Conservation (phyloP, 768 basidiomycete species). For the Naganishia friedmannii region DNA sequence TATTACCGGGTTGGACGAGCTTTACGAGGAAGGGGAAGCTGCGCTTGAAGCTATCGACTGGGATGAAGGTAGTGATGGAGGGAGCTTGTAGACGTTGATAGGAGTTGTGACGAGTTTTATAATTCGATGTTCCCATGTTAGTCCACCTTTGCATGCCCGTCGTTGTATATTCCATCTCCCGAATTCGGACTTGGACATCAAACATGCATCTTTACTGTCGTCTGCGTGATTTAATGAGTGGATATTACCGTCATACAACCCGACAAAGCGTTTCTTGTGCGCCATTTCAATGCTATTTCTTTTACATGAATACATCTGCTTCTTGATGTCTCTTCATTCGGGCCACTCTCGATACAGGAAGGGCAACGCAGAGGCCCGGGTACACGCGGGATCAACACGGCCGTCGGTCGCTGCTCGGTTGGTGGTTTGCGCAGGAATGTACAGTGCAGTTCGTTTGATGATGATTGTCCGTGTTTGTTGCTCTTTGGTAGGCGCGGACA, state of each 20-base stretch:
- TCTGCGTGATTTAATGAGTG: background rate
- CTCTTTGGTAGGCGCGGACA: background rate
- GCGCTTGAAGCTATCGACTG: slow-evolving; percentile 70
- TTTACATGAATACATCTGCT: background rate
- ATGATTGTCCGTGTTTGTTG: background rate
- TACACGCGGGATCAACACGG: background rate
- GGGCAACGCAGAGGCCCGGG: background rate
- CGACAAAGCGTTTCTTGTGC: background rate
- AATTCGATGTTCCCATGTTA: too few species aligned
- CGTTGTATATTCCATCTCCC: too few species aligned
- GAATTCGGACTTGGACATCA: too few species aligned
- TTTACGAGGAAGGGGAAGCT: slow-evolving; percentile 72
- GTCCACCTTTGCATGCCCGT: too few species aligned
- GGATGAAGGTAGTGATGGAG: slow-evolving; percentile 62
- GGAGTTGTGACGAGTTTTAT: too few species aligned
- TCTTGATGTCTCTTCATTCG: background rate
- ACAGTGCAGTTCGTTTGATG: background rate
- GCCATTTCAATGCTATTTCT: background rate
- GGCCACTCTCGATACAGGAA: background rate
- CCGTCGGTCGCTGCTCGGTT: background rate
- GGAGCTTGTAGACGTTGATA: background rate
- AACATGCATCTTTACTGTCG: slow-evolving; percentile 1
- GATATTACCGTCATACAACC: slow-evolving; percentile 4
- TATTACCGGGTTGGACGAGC: slow-evolving; percentile 72
- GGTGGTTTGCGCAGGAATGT: background rate